Conservation (phyloP, 2,329 filamentous ascomycete genomes). For the Xylariaceae sp. region DNA sequence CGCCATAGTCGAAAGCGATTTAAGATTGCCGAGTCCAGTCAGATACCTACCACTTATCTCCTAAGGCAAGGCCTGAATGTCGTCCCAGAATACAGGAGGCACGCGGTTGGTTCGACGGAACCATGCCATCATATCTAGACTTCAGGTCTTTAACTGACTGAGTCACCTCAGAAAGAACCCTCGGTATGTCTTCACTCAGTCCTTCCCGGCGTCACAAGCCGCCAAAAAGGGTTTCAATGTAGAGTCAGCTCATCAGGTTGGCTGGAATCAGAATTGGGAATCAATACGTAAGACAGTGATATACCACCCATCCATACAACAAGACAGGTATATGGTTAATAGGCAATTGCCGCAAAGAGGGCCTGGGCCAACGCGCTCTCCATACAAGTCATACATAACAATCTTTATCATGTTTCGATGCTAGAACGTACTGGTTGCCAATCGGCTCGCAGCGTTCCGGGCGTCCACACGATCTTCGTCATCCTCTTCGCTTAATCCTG, state of each 20-base stretch:
- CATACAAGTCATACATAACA: too few relatives aligned
- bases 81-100: conserved; percentile 34
- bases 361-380: too few relatives aligned
- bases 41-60: conserved; percentile 34
- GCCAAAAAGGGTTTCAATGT: too few relatives aligned
- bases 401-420: background rate
- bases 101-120: conserved; percentile 25
- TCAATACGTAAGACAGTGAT: background rate
- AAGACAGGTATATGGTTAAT: background rate
- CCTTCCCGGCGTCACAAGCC: too few relatives aligned
- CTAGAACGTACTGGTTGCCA: conserved; percentile 93
- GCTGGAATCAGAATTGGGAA: too few relatives aligned
- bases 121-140: too few relatives aligned
- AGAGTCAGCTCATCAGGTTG: too few relatives aligned
- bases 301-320: background rate
- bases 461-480: conserved; percentile 94
- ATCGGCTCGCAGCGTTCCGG: conserved; percentile 85
- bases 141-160: too few relatives aligned
- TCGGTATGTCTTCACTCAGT: too few relatives aligned
- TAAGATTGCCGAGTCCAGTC: conserved; percentile 31
- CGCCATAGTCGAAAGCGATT: conserved; percentile 44
- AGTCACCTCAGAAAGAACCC: too few relatives aligned
- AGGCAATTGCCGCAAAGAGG: background rate
- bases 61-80: conserved; percentile 20
- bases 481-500: conserved; percentile 69